These are phyloP conservation scores for Ogataea trehalophila DNA, from an alignment of 805 yeast species.

Conservation along the genomic window DNA sequence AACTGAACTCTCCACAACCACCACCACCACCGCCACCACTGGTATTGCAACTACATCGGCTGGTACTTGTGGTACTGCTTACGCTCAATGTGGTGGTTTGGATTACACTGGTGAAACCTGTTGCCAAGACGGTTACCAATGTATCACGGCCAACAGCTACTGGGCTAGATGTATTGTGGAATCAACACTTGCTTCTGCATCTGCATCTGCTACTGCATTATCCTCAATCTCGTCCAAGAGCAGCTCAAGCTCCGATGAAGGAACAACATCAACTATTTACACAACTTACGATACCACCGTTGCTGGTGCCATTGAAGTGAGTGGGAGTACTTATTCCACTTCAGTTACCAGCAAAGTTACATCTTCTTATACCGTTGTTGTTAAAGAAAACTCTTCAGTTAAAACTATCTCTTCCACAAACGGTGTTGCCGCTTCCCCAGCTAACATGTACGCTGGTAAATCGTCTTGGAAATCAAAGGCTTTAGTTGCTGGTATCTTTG, in stretches of 20 bases:
- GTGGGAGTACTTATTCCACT: constrained; percentile 12
- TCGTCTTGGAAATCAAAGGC: constrained; percentile 19
- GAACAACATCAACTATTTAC: constrained; percentile 8
- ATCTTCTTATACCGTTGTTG: constrained; percentile 11
- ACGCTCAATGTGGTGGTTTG: constrained; percentile 29
- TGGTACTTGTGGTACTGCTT: constrained; percentile 21
- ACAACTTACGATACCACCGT: constrained; percentile 12
- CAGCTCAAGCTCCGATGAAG: neutral
- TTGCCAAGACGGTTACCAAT: constrained; percentile 21
- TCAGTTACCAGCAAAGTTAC: constrained; percentile 12
- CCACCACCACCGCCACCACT: constrained; percentile 8
- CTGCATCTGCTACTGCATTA: neutral
- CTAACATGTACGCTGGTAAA: constrained; percentile 4
- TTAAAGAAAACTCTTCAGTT: constrained; percentile 16
- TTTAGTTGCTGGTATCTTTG: constrained; percentile 17
- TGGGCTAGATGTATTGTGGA: constrained; percentile 29
- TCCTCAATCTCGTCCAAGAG: neutral
- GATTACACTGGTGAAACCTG: constrained; percentile 25
- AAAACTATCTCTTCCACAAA: constrained; percentile 15
- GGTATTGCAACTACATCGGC: constrained; percentile 6
- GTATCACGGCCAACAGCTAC: constrained; percentile 22
- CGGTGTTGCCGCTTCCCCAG: constrained; percentile 9
- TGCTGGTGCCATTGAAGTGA: constrained; percentile 4
- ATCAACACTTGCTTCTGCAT: constrained; percentile 15
- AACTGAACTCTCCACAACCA: constrained; percentile 1